Base-by-base conservation (phyloP, 2,329 filamentous ascomycete genomes). In the Periconia digitata region DNA sequence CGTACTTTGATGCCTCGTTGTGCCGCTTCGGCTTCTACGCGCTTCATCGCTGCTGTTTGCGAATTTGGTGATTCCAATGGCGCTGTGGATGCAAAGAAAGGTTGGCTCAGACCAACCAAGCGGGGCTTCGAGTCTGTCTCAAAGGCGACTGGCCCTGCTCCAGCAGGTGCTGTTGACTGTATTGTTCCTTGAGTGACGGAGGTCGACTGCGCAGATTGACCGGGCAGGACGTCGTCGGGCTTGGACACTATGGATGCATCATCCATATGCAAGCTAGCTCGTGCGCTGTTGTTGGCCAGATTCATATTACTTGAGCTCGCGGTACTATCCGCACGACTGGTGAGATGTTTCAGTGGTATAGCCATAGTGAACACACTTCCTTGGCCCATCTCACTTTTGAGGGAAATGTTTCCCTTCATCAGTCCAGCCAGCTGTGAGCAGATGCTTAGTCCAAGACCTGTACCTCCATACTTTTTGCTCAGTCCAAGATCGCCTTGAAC, bases 401-500 rank as follows among this genome's bases (percentile, higher is more conserved):
- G 75, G 2, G 77, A 76, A 43, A 96, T 89, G 1, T 76, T 82
- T 8, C 92, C 92, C 42, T 85, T 85, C 90, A 96, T 95, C 15
- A 96, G 74, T 15, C 78, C 83, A 3, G 90, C 89, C 32, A 96
- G 76, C 67, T 96, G 92, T 17, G 89, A 86, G 72, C 90, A 95
- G 60, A 96, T 96, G 63, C 88, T 92, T 46, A 96, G 71, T 1
- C 92, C 92, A 1, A 96, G 76, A 3, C 92, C 92, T 1, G 92
- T 96, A 15, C 92, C 92, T 16, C 90, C 90, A 64, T 86, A 95
- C 63, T 94, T 94, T 70, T 90, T 95, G 74, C 88, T 95, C 15
- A 96, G 74, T 1, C 90, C 89, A 1, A 94, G 75, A 64, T 96
- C 91, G n/a, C 89, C 92, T 70, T 96, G 92, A 0, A 96, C 89